phyloP scores from a whole-genome alignment of 768 basidiomycete genomes.

The Aureoboletus auriporus region DNA sequence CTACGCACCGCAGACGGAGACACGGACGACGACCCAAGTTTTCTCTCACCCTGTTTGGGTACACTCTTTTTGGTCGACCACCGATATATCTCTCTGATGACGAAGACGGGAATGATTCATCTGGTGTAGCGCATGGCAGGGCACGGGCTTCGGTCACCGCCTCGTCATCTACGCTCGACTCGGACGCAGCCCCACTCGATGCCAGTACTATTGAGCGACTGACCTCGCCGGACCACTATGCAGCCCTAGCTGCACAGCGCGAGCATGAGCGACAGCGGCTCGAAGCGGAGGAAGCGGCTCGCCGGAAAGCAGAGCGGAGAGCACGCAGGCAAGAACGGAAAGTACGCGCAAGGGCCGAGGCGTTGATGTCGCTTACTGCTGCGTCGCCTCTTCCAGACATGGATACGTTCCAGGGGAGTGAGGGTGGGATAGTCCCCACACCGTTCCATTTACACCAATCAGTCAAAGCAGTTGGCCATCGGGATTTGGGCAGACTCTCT shows the following conservation, averaged over 20 bases:
- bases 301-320: slow-evolving; percentile 45
- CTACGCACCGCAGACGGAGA: slow-evolving; percentile 29
- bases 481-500: slow-evolving; percentile 10
- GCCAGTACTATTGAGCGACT: slow-evolving; percentile 50
- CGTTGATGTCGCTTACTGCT: slow-evolving; percentile 32
- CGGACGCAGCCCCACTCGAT: slow-evolving; percentile 66
- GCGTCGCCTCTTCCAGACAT: slow-evolving; percentile 14
- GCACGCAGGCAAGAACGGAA: slow-evolving; percentile 43
- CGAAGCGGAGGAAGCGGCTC: slow-evolving; percentile 38
- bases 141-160: slow-evolving; percentile 22
- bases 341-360: slow-evolving; percentile 35
- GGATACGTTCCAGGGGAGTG: slow-evolving; percentile 58
- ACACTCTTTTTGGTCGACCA: slow-evolving; percentile 59
- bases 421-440: neutral
- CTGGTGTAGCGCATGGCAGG: slow-evolving; percentile 2
- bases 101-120: slow-evolving; percentile 39
- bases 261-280: slow-evolving; percentile 25
- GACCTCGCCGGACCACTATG: slow-evolving; percentile 38
- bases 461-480: neutral
- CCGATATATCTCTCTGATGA: slow-evolving; percentile 60
- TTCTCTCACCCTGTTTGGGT: slow-evolving; percentile 61
- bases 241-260: slow-evolving; percentile 25
- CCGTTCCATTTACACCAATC: neutral
- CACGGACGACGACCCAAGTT: slow-evolving; percentile 30
- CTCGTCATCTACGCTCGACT: slow-evolving; percentile 53